Evolutionary conservation across 1,139 yeast genomes (phyloP).

Genomic region (Petasospora rhodanensis): DNA sequence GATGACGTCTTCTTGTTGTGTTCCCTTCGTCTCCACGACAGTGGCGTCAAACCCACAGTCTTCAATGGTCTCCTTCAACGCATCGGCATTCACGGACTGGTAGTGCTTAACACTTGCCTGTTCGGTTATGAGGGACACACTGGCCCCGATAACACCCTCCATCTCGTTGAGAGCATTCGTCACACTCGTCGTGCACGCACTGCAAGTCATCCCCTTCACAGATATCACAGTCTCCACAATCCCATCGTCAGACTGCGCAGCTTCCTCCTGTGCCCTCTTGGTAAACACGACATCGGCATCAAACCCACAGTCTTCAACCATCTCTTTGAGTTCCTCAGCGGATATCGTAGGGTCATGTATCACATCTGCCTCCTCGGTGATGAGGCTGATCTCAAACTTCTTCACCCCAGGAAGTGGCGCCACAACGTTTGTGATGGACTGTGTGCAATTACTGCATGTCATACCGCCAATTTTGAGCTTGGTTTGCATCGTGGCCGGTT

Average conservation of each 20-base stretch:
- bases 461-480: conserved; percentile 45
- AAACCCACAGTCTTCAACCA: conserved; percentile 75
- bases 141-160: conserved; percentile 37
- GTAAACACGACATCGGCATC: conserved; percentile 45
- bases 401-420: conserved; percentile 29
- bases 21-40: conserved; percentile 20
- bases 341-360: conserved; percentile 29
- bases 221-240: conserved; percentile 26
- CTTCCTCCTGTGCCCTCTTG: conserved; percentile 32
- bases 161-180: conserved; percentile 45
- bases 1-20: conserved; percentile 1
- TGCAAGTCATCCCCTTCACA: conserved; percentile 81
- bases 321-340: conserved; percentile 35
- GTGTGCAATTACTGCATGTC: conserved; percentile 84
- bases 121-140: conserved; percentile 71
- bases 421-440: conserved; percentile 55
- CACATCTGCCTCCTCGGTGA: conserved; percentile 69
- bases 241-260: conserved; percentile 28
- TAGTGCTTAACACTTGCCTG: conserved; percentile 58
- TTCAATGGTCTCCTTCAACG: conserved; percentile 47
- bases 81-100: conserved; percentile 29
- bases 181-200: conserved; percentile 70
- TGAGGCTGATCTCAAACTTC: conserved; percentile 55
- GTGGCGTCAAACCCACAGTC: conserved; percentile 72
- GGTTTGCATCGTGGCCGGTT: no score